A percentile compares a stretch with the other conserved stretches of the same genome.
These are phyloP conservation scores for Cornus kousa DNA, from an alignment of 148 eudicot species.

Conservation along the genomic window DNA sequence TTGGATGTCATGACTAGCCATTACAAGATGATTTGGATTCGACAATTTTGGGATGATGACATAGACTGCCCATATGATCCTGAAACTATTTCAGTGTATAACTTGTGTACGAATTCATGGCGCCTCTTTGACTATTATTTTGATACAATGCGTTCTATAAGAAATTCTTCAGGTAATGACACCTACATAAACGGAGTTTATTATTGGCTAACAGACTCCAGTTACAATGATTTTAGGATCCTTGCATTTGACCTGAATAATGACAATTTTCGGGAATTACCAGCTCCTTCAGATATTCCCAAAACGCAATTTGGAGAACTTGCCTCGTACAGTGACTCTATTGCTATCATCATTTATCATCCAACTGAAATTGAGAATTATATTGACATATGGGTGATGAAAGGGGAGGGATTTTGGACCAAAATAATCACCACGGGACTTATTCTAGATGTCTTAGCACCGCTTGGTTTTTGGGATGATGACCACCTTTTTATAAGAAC, in stretches of 20 bases:
- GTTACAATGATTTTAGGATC: neutral
- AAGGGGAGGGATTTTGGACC: neutral
- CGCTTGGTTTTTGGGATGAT: neutral
- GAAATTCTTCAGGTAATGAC: neutral
- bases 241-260: neutral
- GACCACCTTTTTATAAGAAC: neutral
- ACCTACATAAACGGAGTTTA: neutral
- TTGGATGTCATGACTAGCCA: neutral
- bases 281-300: neutral
- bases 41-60: neutral
- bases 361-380: neutral
- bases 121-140: neutral
- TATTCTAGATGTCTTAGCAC: neutral
- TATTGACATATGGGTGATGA: neutral
- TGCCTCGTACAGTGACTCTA: neutral
- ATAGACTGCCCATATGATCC: neutral
- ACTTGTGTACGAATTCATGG: neutral
- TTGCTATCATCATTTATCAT: neutral
- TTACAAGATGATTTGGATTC: neutral
- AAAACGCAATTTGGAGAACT: neutral
- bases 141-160: too few relatives aligned
- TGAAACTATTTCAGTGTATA: too few relatives aligned
- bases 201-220: neutral
- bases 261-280: neutral
- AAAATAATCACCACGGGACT: neutral